Percentiles rank a stretch among this genome's conserved stretches.
Evolutionary conservation across 139 green algal species (phyloP).

Genomic region (Coelastrella sp.): DNA sequence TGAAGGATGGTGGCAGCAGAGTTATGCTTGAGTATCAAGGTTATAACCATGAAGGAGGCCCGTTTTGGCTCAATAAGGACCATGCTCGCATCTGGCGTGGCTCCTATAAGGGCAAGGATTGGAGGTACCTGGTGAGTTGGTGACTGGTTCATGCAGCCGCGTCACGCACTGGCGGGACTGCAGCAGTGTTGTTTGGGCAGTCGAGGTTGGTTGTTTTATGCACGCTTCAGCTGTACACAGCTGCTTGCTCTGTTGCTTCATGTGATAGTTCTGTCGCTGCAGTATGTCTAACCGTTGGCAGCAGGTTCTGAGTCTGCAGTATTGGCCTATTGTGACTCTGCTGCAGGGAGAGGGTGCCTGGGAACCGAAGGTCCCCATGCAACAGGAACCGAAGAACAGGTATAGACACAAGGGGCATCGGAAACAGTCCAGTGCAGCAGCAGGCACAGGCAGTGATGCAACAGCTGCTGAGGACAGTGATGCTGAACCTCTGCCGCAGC

Average conservation of each 20-base stretch:
- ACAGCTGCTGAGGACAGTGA: conserved; percentile 27
- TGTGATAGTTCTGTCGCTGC: too few relatives aligned
- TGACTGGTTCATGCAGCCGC: background rate
- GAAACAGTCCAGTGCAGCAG: background rate
- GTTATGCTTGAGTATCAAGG: conserved; percentile 73
- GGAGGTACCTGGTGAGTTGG: conserved; percentile 73
- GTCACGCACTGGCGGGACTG: too few relatives aligned
- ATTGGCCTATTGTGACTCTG: background rate
- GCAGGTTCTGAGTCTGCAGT: background rate
- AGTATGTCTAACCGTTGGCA: background rate
- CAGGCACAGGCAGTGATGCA: background rate
- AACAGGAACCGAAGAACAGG: conserved; percentile 6
- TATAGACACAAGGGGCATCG: background rate
- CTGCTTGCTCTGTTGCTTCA: too few relatives aligned
- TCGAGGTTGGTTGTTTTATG: background rate
- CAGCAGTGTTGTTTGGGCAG: too few relatives aligned
- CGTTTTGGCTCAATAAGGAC: conserved; percentile 68
- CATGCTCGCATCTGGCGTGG: conserved; percentile 81
- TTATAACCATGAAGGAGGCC: conserved; percentile 53
- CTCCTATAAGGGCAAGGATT: conserved; percentile 85
- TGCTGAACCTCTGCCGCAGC: background rate
- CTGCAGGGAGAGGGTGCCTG: conserved; percentile 75
- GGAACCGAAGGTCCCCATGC: conserved; percentile 70
- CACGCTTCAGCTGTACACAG: too few relatives aligned
- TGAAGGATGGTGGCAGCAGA: conserved; percentile 55